Evolutionary conservation across 1,139 yeast species (phyloP).

Genomic region (Kodamaea arcana): DNA sequence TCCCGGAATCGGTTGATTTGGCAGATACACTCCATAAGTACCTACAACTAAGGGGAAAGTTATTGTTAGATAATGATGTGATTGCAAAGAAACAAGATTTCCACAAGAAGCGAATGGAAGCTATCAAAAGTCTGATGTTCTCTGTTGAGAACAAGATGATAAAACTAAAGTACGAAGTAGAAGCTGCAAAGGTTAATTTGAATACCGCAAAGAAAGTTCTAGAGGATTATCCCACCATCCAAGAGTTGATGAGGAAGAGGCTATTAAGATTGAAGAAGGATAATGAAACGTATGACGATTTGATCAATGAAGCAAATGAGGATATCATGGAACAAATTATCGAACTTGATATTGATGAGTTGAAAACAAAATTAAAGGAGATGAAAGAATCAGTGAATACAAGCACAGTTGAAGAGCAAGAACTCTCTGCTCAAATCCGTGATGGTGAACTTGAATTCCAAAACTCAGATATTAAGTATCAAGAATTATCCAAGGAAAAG

Average conservation of each 20-base stretch:
- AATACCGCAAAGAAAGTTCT: constrained; percentile 8
- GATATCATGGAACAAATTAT: constrained; percentile 13
- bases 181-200: constrained; percentile 9
- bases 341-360: constrained; percentile 12
- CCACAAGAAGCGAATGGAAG: constrained; percentile 12
- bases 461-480: constrained; percentile 18
- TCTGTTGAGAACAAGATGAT: constrained; percentile 12
- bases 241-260: constrained; percentile 9
- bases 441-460: constrained; percentile 14
- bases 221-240: constrained; percentile 13
- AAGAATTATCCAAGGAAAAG: constrained; percentile 11
- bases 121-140: constrained; percentile 12
- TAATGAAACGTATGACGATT: constrained; percentile 11
- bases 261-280: constrained; percentile 9
- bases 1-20: constrained; percentile 77
- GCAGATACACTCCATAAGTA: constrained; percentile 57
- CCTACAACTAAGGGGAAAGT: constrained; percentile 41
- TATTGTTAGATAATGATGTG: constrained; percentile 28
- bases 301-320: constrained; percentile 12
- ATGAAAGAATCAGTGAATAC: constrained; percentile 9
- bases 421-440: constrained; percentile 23
- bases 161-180: constrained; percentile 14
- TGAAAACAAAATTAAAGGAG: constrained; percentile 10
- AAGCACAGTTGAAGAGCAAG: constrained; percentile 10
- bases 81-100: constrained; percentile 12